Conservation (phyloP, 441 rosid species). For the Populus trichocarpa region DNA sequence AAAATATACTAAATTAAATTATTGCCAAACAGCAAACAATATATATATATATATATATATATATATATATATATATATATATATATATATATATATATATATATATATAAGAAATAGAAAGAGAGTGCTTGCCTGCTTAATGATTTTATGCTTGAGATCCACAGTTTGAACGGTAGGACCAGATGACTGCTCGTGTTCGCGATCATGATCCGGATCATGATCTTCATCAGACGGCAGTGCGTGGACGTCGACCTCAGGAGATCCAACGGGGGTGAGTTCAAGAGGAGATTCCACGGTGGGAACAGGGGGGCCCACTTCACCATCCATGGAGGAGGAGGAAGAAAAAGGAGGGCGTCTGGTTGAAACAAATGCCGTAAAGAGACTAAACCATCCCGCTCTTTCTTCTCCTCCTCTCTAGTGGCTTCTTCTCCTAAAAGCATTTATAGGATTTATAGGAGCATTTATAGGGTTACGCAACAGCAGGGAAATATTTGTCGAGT, state of each 20-base stretch:
- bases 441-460: no score
- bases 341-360: conserved; percentile 26
- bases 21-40: background rate
- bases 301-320: conserved; percentile 27
- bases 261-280: conserved; percentile 41
- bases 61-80: no score
- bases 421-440: background rate
- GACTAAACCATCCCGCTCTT: conserved; percentile 40
- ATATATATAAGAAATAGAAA: background rate
- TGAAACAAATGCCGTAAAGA: conserved; percentile 17
- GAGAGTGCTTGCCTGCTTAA: conserved; percentile 55
- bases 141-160: conserved; percentile 62
- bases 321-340: conserved; percentile 49
- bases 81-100: no score
- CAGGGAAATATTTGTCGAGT: conserved; percentile 14
- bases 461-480: conserved; percentile 9
- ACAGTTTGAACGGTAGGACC: conserved; percentile 36
- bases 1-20: background rate
- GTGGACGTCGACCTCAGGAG: conserved; percentile 41
- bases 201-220: conserved; percentile 27
- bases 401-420: conserved; percentile 20
- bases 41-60: no score
- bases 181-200: conserved; percentile 33
- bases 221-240: conserved; percentile 53
- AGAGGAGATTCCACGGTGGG: conserved; percentile 18